These are phyloP conservation scores for Serendipita vermifera DNA, from an alignment of 768 basidiomycete species.

Conservation along the genomic window DNA sequence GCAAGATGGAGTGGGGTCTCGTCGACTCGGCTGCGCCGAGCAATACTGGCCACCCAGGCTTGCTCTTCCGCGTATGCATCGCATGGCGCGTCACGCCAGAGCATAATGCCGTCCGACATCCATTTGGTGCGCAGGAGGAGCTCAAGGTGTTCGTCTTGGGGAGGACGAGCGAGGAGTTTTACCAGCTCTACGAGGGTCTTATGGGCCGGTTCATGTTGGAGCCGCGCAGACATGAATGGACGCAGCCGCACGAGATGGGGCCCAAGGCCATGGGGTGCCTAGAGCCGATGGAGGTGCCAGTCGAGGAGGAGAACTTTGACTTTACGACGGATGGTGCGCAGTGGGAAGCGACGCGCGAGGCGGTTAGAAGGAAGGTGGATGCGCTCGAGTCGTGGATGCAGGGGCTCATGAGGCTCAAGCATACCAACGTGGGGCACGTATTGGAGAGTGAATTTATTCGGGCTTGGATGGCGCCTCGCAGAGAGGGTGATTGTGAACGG, in stretches of 20 bases:
- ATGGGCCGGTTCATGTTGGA: background rate
- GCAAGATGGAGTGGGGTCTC: background rate
- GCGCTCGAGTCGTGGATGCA: background rate
- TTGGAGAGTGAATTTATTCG: constrained; percentile 1
- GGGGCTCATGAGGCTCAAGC: background rate
- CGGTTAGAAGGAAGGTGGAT: background rate
- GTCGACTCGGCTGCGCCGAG: background rate
- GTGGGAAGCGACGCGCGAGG: background rate
- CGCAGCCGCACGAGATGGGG: background rate
- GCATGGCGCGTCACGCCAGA: background rate
- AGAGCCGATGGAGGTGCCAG: background rate
- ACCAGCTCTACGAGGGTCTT: background rate
- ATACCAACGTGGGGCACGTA: background rate
- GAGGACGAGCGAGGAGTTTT: background rate
- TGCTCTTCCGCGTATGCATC: background rate
- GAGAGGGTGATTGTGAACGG: constrained; percentile 1
- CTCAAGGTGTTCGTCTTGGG: background rate
- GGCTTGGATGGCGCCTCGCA: background rate
- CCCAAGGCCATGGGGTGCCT: background rate
- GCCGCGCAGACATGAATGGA: background rate
- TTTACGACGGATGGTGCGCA: background rate
- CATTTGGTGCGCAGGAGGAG: constrained; percentile 2
- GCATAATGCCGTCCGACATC: background rate
- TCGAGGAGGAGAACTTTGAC: background rate
- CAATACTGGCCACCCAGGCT: background rate